Evolutionary conservation across 495 filamentous ascomycete species (phyloP).

Genomic region (Antarctomyces pellizariae): DNA sequence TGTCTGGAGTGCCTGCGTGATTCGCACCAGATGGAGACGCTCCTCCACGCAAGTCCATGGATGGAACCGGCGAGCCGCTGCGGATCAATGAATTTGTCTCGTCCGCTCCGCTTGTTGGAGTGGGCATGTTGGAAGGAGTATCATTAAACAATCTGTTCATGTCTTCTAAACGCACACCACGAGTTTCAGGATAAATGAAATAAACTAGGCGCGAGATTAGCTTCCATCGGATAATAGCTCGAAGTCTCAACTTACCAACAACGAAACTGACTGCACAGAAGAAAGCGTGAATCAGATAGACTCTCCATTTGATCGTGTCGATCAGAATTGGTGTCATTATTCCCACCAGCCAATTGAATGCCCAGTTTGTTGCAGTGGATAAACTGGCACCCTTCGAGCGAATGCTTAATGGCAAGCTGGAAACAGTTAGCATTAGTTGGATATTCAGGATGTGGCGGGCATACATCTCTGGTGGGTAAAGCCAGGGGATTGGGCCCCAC

Average conservation of each 20-base stretch:
- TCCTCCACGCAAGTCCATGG: conserved; percentile 43
- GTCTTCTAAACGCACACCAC: conserved; percentile 83
- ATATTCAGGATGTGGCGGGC: no score
- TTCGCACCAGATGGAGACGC: conserved; percentile 12
- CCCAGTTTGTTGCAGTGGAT: conserved; percentile 93
- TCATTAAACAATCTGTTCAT: conserved; percentile 88
- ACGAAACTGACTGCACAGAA: conserved; percentile 94
- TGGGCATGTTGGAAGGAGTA: conserved; percentile 55
- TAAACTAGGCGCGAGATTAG: conserved; percentile 41
- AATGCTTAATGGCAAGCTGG: conserved; percentile 87
- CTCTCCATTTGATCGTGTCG: conserved; percentile 69
- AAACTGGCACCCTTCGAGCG: conserved; percentile 92
- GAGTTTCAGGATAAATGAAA: conserved; percentile 91
- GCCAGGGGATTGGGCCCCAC: conserved; percentile 97
- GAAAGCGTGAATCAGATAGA: conserved; percentile 90
- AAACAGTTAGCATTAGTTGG: no score
- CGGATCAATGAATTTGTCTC: conserved; percentile 58
- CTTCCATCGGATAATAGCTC: conserved; percentile 3
- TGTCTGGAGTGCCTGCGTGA: conserved; percentile 2
- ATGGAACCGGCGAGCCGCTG: conserved; percentile 49
- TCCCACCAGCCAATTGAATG: conserved; percentile 93
- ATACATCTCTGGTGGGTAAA: conserved; percentile 96
- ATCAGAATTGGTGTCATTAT: conserved; percentile 85
- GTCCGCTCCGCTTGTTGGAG: conserved; percentile 36
- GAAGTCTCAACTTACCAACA: conserved; percentile 42